Base-by-base conservation (phyloP, 306 rosid species). In the Cotoneaster glaucophyllus region DNA sequence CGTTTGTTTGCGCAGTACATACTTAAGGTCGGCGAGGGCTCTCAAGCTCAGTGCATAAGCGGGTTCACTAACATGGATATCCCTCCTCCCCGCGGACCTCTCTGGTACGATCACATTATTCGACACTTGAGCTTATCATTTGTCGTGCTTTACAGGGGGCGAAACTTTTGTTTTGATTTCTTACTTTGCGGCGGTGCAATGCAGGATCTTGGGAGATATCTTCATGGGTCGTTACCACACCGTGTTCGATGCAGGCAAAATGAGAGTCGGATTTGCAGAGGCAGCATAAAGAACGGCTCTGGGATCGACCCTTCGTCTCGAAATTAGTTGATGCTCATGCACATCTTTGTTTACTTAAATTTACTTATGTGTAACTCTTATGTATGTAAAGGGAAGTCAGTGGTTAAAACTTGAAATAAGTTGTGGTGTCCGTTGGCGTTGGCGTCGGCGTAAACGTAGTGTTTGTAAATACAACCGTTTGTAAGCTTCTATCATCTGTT, bases 211-310 rank as follows among this genome's bases (percentile, higher is more conserved):
- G 72, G 98, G 98, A 71, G 98, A 94, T 61, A 8, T 92, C 78
- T 94, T 94, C 89, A 87, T 94, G 98, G 97, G 98, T 14, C 87
- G 80, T 31, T 94, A 94, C 84, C 97, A 94, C 77, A 94, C 98
- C 0, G 86, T 90, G 74, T 94, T 94, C 74, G 98, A 94, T 80
- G 89, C 39, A 62, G 96, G 98, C 26, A 82, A 86, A 0, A 52
- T 24, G 77, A 90, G 93, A 79, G 91, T 94, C 9, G 98, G 98
- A 58, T 94, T 94, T 80, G 97, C 98, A 4, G 75, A 88, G 65
- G 96, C 98, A 67, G 98, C 90, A 50, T 94, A 83, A 83, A 77
- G 74, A 80, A 14, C 56, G 48, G 13, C 73, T 21, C 19, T 17
- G n/a, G 45, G 43, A 50, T 6, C 53, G 53, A 45, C 19, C 53